These are phyloP conservation scores for Backusella westeae DNA, from an alignment of 192 early-diverging fungal species.

Conservation along the genomic window DNA sequence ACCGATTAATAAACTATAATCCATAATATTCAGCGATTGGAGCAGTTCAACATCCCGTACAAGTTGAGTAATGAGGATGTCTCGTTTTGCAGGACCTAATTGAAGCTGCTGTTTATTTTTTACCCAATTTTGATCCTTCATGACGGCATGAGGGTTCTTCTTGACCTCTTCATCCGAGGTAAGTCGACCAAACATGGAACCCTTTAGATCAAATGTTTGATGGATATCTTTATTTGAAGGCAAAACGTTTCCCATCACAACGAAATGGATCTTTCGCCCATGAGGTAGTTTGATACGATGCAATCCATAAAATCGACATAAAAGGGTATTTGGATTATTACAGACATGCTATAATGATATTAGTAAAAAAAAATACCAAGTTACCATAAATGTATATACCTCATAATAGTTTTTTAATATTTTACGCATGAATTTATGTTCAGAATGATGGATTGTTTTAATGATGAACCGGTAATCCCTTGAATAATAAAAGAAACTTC, in stretches of 20 bases:
- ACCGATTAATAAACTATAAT: constrained; percentile 96
- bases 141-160: constrained; percentile 82
- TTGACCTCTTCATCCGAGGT: constrained; percentile 75
- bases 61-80: constrained; percentile 81
- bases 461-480: constrained; percentile 99
- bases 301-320: constrained; percentile 92
- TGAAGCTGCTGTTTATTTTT: constrained; percentile 70
- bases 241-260: constrained; percentile 99
- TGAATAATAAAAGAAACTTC: constrained; percentile 98
- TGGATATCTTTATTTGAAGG: constrained; percentile 99
- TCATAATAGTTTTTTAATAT: constrained; percentile 89
- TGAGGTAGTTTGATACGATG: constrained; percentile 94
- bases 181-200: constrained; percentile 86
- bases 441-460: constrained; percentile 95
- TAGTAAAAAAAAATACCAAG: constrained; percentile 73
- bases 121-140: constrained; percentile 98
- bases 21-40: constrained; percentile 59
- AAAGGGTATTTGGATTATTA: constrained; percentile 86
- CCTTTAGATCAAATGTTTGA: constrained; percentile 95
- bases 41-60: constrained; percentile 79
- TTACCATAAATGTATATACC: constrained; percentile 41
- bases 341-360: constrained; percentile 66
- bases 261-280: constrained; percentile 94
- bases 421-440: constrained; percentile 92
- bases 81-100: constrained; percentile 82